A percentile compares a stretch with the other conserved stretches of the same genome.
These are phyloP conservation scores for Alternaria incomplexa DNA, from an alignment of 2,329 filamentous ascomycete species.

Conservation along the genomic window DNA sequence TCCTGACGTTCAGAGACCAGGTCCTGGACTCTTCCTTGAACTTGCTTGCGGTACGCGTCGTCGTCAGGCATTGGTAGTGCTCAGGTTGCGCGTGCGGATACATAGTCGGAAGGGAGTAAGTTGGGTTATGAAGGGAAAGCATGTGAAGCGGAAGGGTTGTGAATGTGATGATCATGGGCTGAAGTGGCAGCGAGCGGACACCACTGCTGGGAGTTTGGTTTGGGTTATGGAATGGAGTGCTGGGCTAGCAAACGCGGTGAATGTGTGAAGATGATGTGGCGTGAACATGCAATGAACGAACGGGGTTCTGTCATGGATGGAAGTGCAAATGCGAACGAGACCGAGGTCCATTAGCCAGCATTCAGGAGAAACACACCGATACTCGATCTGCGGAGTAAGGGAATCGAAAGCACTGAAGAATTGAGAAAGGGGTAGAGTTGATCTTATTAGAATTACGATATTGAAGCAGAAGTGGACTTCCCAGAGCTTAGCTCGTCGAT, in stretches of 20 bases:
- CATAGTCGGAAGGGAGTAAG: neutral
- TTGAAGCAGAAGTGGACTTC: neutral
- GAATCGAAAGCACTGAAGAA: too few relatives aligned
- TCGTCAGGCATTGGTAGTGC: conserved; percentile 10
- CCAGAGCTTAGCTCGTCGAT: neutral
- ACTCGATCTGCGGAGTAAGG: neutral
- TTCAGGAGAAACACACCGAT: neutral
- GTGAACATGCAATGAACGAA: neutral
- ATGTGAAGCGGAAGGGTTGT: conserved; percentile 2
- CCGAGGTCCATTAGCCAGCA: neutral
- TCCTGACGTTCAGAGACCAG: conserved; percentile 13
- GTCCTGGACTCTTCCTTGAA: conserved; percentile 21
- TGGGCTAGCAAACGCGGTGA: neutral
- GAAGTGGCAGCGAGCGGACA: neutral
- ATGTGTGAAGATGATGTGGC: conserved; percentile 1
- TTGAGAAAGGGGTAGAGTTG: neutral
- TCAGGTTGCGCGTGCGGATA: neutral
- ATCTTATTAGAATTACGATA: neutral
- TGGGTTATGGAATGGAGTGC: neutral
- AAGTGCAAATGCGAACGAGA: neutral
- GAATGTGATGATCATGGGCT: neutral
- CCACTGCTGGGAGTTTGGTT: neutral
- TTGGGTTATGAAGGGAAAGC: neutral
- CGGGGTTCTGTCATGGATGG: neutral
- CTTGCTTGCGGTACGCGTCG: conserved; percentile 17